Percentiles rank a stretch among this genome's conserved stretches.
These are phyloP conservation scores for Irpex rosettiformis DNA, from an alignment of 1,284 basidiomycete genomes.

Conservation along the genomic window DNA sequence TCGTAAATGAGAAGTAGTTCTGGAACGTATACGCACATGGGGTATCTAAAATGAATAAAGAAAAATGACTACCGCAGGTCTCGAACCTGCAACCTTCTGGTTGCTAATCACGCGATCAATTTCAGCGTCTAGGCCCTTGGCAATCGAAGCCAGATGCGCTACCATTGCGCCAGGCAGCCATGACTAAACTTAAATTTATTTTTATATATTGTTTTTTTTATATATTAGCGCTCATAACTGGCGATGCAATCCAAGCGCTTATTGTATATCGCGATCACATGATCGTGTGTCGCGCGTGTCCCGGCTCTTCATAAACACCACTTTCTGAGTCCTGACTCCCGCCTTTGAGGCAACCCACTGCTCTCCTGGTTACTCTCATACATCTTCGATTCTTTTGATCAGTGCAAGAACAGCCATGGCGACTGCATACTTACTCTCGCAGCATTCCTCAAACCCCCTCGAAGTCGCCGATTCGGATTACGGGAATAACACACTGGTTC, in stretches of 20 bases:
- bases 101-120: not conserved
- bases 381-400: not conserved
- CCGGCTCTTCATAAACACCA: too few species aligned
- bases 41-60: too few species aligned
- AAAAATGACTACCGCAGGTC: conserved; percentile 72
- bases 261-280: too few species aligned
- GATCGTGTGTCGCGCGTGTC: too few species aligned
- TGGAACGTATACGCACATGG: too few species aligned
- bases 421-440: conserved; percentile 48
- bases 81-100: conserved; percentile 89
- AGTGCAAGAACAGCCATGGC: conserved; percentile 20
- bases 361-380: too few species aligned
- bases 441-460: conserved; percentile 76
- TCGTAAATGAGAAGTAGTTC: too few species aligned
- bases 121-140: conserved; percentile 37
- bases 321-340: too few species aligned
- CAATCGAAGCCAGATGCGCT: conserved; percentile 87
- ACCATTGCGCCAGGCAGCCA: conserved; percentile 78
- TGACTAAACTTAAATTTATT: conserved; percentile 2
- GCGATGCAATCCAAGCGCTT: too few species aligned
- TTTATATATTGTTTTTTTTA: not conserved
- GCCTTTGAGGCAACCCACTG: too few species aligned
- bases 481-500: conserved; percentile 46
- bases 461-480: conserved; percentile 65
- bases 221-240: too few species aligned